These are phyloP conservation scores for Mycena sanguinolenta DNA, from an alignment of 768 basidiomycete genomes.

Conservation along the genomic window DNA sequence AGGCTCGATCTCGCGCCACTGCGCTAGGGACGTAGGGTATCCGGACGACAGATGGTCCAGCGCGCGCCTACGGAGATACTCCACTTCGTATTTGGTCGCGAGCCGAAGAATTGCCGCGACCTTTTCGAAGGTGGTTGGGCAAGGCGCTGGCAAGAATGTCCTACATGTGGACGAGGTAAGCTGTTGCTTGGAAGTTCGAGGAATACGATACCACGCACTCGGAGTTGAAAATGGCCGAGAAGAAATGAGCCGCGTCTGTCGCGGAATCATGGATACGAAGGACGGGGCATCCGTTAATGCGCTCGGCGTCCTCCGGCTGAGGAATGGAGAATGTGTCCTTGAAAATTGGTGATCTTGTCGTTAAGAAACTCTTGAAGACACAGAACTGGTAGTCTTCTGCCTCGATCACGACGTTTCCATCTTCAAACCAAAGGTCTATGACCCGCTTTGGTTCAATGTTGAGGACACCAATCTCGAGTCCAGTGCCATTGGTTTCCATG, in stretches of 20 bases:
- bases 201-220: constrained; percentile 29
- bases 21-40: constrained; percentile 36
- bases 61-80: constrained; percentile 33
- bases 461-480: not conserved
- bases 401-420: constrained; percentile 37
- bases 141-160: constrained; percentile 37
- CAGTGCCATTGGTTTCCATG: not conserved
- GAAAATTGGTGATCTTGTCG: constrained; percentile 38
- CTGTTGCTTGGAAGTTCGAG: not conserved
- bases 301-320: constrained; percentile 32
- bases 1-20: constrained; percentile 30
- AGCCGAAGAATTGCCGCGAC: constrained; percentile 39
- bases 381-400: constrained; percentile 36
- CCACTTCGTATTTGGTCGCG: constrained; percentile 40
- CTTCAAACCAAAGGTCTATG: constrained; percentile 43
- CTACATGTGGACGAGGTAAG: constrained; percentile 6
- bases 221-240: constrained; percentile 37
- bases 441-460: constrained; percentile 15
- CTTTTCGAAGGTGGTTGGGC: constrained; percentile 31
- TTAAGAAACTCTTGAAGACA: constrained; percentile 29
- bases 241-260: constrained; percentile 31
- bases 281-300: constrained; percentile 34
- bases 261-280: constrained; percentile 36
- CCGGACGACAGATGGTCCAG: constrained; percentile 38
- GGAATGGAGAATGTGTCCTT: constrained; percentile 38